Percentiles rank a stretch among this genome's conserved stretches.
These are phyloP conservation scores for Neocucurbitaria cava DNA, from an alignment of 2,329 filamentous ascomycete genomes.

Conservation along the genomic window DNA sequence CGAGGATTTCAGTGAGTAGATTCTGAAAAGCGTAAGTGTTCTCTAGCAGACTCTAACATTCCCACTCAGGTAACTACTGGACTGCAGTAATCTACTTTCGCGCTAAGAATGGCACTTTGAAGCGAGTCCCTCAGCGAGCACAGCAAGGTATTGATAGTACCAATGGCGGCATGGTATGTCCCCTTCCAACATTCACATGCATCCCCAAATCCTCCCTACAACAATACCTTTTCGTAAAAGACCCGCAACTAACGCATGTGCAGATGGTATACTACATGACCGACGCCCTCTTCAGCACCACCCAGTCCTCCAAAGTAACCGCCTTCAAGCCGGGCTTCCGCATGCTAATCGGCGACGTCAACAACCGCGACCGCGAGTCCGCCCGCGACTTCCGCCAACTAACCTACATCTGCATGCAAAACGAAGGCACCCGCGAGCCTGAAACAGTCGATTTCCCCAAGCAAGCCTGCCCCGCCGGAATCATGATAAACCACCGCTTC, in stretches of 20 bases:
- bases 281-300: constrained; percentile 42
- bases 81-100: constrained; percentile 41
- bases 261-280: constrained; percentile 57
- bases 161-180: constrained; percentile 44
- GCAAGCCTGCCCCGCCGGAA: constrained; percentile 31
- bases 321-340: constrained; percentile 54
- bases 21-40: background rate
- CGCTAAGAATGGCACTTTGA: constrained; percentile 45
- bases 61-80: constrained; percentile 40
- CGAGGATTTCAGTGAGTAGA: constrained; percentile 41
- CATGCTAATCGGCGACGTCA: constrained; percentile 54
- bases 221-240: background rate
- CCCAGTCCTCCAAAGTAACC: constrained; percentile 47
- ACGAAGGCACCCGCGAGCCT: constrained; percentile 33
- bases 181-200: background rate
- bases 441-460: constrained; percentile 33
- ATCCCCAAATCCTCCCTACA: background rate
- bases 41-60: background rate
- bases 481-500: constrained; percentile 39
- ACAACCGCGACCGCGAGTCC: constrained; percentile 25
- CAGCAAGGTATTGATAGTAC: constrained; percentile 54
- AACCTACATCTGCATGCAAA: constrained; percentile 39
- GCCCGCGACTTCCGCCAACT: constrained; percentile 34
- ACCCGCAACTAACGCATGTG: background rate
- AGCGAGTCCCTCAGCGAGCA: constrained; percentile 51